Percentiles rank a stretch among this genome's conserved stretches.
phyloP scores from a whole-genome alignment of 805 yeast genomes.

The Teunomyces stri region DNA sequence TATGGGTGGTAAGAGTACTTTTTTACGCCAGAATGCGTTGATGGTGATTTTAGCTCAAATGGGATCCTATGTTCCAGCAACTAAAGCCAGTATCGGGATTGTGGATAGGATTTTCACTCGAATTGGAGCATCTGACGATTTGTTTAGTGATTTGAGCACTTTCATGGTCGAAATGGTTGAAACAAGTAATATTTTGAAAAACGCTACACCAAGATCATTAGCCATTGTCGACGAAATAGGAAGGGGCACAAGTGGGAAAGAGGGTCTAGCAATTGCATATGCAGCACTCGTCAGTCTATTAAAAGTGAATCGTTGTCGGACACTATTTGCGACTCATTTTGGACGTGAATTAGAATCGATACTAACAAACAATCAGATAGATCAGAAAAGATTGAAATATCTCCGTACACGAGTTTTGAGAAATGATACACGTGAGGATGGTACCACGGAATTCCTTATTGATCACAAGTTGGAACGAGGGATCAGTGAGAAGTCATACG shows the following conservation, averaged over 20 bases:
- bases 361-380: constrained; percentile 26
- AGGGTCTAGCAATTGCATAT: constrained; percentile 83
- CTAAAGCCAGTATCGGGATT: constrained; percentile 42
- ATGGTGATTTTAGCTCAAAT: constrained; percentile 50
- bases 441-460: constrained; percentile 28
- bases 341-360: constrained; percentile 41
- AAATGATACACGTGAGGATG: constrained; percentile 5
- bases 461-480: constrained; percentile 65
- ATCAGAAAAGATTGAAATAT: constrained; percentile 25
- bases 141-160: constrained; percentile 39
- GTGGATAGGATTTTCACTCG: constrained; percentile 49
- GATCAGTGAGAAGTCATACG: constrained; percentile 72
- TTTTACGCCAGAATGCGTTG: constrained; percentile 47
- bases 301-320: constrained; percentile 56
- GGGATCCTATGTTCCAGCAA: constrained; percentile 56
- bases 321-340: constrained; percentile 90
- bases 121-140: constrained; percentile 36
- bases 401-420: constrained; percentile 33
- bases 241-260: constrained; percentile 62
- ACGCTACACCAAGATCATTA: constrained; percentile 39
- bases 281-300: constrained; percentile 63
- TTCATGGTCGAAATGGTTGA: constrained; percentile 51
- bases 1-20: constrained; percentile 59
- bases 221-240: constrained; percentile 55
- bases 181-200: constrained; percentile 33